Conservation (phyloP, 495 filamentous ascomycete genomes). For the Tirmania nivea region DNA sequence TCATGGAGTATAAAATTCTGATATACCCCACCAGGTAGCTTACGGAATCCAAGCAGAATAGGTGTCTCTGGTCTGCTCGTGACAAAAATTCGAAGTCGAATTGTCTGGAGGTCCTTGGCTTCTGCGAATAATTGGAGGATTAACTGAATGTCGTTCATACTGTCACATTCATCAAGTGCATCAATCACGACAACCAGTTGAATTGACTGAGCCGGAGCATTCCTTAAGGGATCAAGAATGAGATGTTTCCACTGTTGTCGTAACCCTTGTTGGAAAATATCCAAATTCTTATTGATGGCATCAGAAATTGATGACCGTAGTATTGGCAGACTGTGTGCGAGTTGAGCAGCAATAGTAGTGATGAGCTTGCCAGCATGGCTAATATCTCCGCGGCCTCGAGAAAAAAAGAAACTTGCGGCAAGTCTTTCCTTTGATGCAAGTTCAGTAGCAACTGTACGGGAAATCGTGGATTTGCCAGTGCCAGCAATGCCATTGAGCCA, state of each 20-base stretch:
- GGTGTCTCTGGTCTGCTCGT: constrained; percentile 22
- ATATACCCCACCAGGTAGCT: constrained; percentile 3
- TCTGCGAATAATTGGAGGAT: constrained; percentile 2
- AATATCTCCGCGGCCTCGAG: constrained; percentile 3
- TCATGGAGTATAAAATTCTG: constrained; percentile 10
- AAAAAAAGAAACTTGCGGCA: constrained; percentile 7
- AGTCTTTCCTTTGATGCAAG: background rate
- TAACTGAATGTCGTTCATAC: constrained; percentile 9
- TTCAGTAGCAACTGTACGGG: constrained; percentile 8
- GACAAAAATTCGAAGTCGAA: constrained; percentile 17
- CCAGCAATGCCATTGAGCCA: constrained; percentile 21
- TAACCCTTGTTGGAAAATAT: constrained; percentile 1
- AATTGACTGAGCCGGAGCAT: background rate
- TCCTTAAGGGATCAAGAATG: constrained; percentile 3
- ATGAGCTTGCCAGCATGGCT: constrained; percentile 8
- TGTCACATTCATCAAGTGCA: constrained; percentile 21
- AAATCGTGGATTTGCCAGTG: constrained; percentile 21
- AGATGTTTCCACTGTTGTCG: constrained; percentile 9
- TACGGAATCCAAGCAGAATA: constrained; percentile 11
- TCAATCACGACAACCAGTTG: constrained; percentile 18
- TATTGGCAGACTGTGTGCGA: background rate
- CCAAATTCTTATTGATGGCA: constrained; percentile 3
- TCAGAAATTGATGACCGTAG: constrained; percentile 2
- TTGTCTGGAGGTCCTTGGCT: no score
- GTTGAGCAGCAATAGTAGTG: constrained; percentile 11